Conservation (phyloP, 192 early-diverging fungal genomes). For the Chytriomyces confervae region DNA sequence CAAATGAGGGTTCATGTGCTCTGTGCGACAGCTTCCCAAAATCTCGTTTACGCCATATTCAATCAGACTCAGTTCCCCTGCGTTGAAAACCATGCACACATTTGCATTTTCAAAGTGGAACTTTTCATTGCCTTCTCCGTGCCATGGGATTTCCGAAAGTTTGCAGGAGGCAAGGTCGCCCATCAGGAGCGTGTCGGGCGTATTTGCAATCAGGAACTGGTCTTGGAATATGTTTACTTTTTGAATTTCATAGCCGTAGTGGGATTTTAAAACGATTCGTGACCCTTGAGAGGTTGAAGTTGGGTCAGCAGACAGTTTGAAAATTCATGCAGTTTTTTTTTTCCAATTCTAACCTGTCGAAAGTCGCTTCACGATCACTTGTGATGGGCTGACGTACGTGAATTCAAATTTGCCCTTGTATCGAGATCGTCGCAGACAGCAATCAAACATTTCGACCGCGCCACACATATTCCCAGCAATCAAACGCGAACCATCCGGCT, state of each 20-base stretch:
- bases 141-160: conserved; percentile 71
- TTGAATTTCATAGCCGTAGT: conserved; percentile 70
- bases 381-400: conserved; percentile 67
- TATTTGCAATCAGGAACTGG: conserved; percentile 69
- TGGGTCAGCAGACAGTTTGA: not conserved
- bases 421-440: conserved; percentile 64
- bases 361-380: conserved; percentile 72
- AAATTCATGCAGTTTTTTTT: not conserved
- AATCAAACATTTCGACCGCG: conserved; percentile 69
- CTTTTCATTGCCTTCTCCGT: conserved; percentile 58
- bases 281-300: conserved; percentile 42
- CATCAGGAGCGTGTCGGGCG: conserved; percentile 66
- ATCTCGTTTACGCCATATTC: conserved; percentile 74
- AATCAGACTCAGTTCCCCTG: conserved; percentile 66
- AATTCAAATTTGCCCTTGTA: conserved; percentile 77
- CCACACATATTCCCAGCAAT: conserved; percentile 64
- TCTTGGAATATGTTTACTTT: conserved; percentile 76
- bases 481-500: conserved; percentile 66
- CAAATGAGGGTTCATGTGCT: conserved; percentile 70
- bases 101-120: conserved; percentile 68
- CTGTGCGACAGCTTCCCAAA: conserved; percentile 65
- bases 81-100: conserved; percentile 73
- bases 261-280: conserved; percentile 68
- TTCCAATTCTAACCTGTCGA: conserved; percentile 49
- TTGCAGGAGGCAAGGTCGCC: conserved; percentile 69